A percentile compares a stretch with the other conserved stretches of the same genome.
phyloP scores from a whole-genome alignment of 208 protist species.

The Leishmania arabica region DNA sequence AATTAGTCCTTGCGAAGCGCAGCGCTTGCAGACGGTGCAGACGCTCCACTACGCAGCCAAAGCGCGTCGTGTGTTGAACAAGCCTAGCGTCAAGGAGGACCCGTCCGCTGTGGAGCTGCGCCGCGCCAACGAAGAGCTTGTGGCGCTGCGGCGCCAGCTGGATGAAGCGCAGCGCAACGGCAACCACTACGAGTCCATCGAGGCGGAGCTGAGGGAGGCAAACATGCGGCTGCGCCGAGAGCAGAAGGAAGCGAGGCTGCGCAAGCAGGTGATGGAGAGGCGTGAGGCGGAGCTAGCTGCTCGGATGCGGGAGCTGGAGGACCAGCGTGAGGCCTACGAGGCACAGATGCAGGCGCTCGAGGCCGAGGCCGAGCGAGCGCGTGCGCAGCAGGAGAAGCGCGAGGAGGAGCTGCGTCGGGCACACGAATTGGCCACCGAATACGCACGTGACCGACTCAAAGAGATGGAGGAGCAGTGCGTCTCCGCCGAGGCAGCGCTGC shows the following conservation, averaged over 20 bases:
- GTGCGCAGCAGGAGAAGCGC: constrained; percentile 43
- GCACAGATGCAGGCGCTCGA: constrained; percentile 69
- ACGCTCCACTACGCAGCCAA: constrained; percentile 87
- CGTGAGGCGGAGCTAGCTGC: constrained; percentile 57
- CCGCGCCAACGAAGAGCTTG: constrained; percentile 68
- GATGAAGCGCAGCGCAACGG: constrained; percentile 46
- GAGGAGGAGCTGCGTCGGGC: constrained; percentile 53
- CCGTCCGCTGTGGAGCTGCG: constrained; percentile 76
- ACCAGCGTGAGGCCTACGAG: constrained; percentile 64
- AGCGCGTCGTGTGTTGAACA: constrained; percentile 79
- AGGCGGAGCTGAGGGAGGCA: constrained; percentile 49
- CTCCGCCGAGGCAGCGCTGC: constrained; percentile 42
- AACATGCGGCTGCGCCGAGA: constrained; percentile 53
- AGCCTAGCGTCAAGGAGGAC: constrained; percentile 75
- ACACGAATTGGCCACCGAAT: constrained; percentile 33
- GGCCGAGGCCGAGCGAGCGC: constrained; percentile 49
- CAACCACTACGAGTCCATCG: constrained; percentile 39
- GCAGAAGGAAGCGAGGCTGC: constrained; percentile 47
- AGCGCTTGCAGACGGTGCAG: constrained; percentile 72
- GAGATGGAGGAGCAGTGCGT: constrained; percentile 63
- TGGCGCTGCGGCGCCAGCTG: constrained; percentile 51
- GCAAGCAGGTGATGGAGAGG: constrained; percentile 49
- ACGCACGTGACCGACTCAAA: constrained; percentile 38
- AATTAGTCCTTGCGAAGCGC: constrained; percentile 60
- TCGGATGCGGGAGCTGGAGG: constrained; percentile 58